Base-by-base conservation (phyloP, 306 rosid genomes). In the Myrica gale region DNA sequence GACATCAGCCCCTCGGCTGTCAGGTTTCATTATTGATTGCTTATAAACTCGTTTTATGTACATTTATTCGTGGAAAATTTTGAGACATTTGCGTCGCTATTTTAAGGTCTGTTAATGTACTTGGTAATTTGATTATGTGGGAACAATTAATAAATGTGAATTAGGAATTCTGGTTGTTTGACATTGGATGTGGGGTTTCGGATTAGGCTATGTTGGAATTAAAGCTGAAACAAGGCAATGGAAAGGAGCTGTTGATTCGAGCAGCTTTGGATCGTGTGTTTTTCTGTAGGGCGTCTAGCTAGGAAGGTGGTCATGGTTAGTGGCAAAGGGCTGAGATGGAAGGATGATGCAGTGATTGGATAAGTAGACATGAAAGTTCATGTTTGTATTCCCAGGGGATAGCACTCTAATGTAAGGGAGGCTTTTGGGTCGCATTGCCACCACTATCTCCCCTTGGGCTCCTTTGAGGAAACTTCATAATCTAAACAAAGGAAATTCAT, bases 1-100 rank as follows among this genome's bases (percentile, higher is more conserved):
- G 94, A 89, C 70, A 84, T 84, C 71, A 78, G 75, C 57, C 94
- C 91, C 15, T 82, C 94, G 19, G 95, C 95, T 84, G 73, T 80
- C 82, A 87, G 94, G 94, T 87, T 73, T 45, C 61, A 51, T 32
- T 32, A 32, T 32, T 32, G 37, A 32, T 32, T 32, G 37, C 37
- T 32, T 32, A 32, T 32, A 32, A 32, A 32, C 37, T 32, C 0
- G 32, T 32, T 32, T 32, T 32, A 32, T 3, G 37, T 32, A 2
- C 3, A 32, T 32, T 32, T 32, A 32, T 32, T 32, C 3, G 37
- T 32, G 37, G 37, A 32, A 2, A 32, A 32, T 32, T 32, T 32
- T 32, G 37, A 32, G 37, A 32, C 3, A 32, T 32, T 32, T 32
- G 37, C 2, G 37, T 32, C 3, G 3, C 37, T 32, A 32, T 2